phyloP scores from a whole-genome alignment of 83 land plant species.

The Thuja plicata region DNA sequence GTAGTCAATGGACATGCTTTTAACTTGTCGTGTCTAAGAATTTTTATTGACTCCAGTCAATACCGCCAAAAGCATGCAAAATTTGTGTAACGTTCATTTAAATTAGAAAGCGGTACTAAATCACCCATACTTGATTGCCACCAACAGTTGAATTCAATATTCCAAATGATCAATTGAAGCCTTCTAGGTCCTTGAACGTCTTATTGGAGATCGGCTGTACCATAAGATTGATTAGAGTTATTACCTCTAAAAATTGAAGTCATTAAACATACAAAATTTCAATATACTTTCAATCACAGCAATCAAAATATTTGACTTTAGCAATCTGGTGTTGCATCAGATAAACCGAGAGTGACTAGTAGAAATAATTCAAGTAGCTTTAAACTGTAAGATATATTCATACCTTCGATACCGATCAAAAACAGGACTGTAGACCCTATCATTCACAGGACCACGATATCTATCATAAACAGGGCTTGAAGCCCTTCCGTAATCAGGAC shows the following conservation, averaged over 20 bases:
- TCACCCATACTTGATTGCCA: background rate
- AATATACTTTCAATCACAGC: background rate
- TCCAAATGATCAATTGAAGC: background rate
- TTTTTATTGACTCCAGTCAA: background rate
- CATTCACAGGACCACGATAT: slow-evolving; percentile 13
- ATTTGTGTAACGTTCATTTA: background rate
- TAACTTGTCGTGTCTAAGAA: background rate
- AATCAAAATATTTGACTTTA: background rate
- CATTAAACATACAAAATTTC: background rate
- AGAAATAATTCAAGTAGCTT: background rate
- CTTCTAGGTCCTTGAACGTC: slow-evolving; percentile 2
- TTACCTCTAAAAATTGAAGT: background rate
- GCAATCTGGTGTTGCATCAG: background rate
- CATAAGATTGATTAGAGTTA: background rate
- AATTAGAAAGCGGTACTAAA: background rate
- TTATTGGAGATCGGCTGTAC: slow-evolving; percentile 10
- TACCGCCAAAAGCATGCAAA: background rate
- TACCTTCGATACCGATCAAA: slow-evolving; percentile 12
- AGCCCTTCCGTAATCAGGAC: slow-evolving; percentile 14
- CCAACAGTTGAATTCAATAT: background rate
- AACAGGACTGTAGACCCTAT: slow-evolving; percentile 8
- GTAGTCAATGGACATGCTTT: background rate
- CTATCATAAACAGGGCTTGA: slow-evolving; percentile 5
- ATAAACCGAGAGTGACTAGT: background rate
- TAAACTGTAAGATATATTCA: background rate